Percentiles rank a stretch among this genome's conserved stretches.
Evolutionary conservation across 164 flowering plant species (phyloP).

Genomic region (Annona cherimola): DNA sequence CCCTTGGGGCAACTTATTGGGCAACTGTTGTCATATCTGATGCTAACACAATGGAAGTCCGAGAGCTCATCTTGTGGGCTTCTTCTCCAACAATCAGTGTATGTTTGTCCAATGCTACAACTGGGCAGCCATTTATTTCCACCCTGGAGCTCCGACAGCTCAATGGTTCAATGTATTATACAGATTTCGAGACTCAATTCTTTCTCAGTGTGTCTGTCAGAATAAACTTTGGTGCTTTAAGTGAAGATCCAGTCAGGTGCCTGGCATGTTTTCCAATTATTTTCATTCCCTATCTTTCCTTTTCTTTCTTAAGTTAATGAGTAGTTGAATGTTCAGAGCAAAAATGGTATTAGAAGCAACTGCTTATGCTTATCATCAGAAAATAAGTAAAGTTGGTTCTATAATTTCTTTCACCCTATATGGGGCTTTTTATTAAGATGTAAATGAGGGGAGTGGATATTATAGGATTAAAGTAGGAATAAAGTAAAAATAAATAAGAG

Average conservation of each 20-base stretch:
- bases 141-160: slow-evolving; percentile 96
- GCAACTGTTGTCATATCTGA: slow-evolving; percentile 88
- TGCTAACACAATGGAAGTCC: slow-evolving; percentile 56
- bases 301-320: too few species aligned
- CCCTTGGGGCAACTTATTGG: slow-evolving; percentile 92
- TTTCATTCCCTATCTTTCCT: too few species aligned
- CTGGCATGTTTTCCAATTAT: background rate
- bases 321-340: too few species aligned
- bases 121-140: slow-evolving; percentile 94
- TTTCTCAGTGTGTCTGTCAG: slow-evolving; percentile 87
- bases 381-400: too few species aligned
- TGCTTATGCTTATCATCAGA: too few species aligned
- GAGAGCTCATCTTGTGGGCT: slow-evolving; percentile 83
- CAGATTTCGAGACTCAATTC: slow-evolving; percentile 60
- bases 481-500: too few species aligned
- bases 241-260: slow-evolving; percentile 81
- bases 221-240: slow-evolving; percentile 90
- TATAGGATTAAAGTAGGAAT: too few species aligned
- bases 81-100: slow-evolving; percentile 58
- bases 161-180: slow-evolving; percentile 79
- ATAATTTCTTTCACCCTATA: too few species aligned
- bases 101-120: slow-evolving; percentile 92
- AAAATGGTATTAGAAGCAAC: too few species aligned
- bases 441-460: too few species aligned
- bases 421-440: too few species aligned